These are phyloP conservation scores for Ramalina peruviana DNA, from an alignment of 495 filamentous ascomycete genomes.

Conservation along the genomic window DNA sequence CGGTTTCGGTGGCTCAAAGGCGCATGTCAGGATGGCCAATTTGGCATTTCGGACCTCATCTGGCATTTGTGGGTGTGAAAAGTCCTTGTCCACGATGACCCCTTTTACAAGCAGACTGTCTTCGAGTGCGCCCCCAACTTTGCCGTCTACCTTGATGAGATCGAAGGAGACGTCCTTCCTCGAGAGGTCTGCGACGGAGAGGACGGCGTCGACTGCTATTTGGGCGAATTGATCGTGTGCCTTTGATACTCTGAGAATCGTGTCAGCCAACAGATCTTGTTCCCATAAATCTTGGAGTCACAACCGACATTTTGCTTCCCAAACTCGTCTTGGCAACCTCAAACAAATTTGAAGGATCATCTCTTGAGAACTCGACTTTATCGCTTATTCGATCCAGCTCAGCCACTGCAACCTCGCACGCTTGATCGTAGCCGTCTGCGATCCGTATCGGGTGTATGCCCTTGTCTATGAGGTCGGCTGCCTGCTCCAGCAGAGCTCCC, in stretches of 20 bases:
- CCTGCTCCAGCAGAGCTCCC: constrained; percentile 88
- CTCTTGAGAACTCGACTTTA: constrained; percentile 65
- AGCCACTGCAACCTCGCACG: constrained; percentile 87
- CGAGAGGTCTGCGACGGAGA: constrained; percentile 91
- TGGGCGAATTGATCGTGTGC: constrained; percentile 95
- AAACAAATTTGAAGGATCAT: constrained; percentile 67
- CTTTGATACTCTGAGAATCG: constrained; percentile 62
- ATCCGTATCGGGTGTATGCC: constrained; percentile 97
- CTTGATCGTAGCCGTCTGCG: constrained; percentile 93
- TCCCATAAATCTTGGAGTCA: background rate
- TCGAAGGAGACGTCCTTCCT: constrained; percentile 98
- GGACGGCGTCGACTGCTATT: constrained; percentile 91
- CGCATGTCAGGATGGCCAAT: constrained; percentile 92
- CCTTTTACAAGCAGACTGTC: constrained; percentile 91
- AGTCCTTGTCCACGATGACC: constrained; percentile 98
- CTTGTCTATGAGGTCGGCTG: constrained; percentile 98
- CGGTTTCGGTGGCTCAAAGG: constrained; percentile 98
- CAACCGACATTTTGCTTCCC: constrained; percentile 78
- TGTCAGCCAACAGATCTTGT: constrained; percentile 13
- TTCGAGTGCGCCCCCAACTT: constrained; percentile 90
- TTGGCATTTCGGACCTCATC: constrained; percentile 87
- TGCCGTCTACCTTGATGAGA: constrained; percentile 97
- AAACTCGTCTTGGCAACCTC: constrained; percentile 92
- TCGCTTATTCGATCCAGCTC: constrained; percentile 92
- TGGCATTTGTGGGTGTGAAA: constrained; percentile 99